Evolutionary conservation across 768 basidiomycete genomes (phyloP).

Genomic region (Hygrocybe punicea): DNA sequence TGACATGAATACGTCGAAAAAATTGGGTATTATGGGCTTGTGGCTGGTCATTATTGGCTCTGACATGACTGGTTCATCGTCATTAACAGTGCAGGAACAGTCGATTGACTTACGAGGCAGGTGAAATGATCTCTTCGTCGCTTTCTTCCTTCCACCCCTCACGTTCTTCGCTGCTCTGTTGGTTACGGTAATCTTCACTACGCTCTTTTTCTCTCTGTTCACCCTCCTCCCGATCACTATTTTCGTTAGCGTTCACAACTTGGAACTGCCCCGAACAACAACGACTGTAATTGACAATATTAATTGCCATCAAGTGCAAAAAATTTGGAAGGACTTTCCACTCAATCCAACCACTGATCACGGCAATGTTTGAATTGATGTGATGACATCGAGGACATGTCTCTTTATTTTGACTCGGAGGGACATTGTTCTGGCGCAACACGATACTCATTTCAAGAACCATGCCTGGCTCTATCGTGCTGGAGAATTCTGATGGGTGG

Average conservation of each 20-base stretch:
- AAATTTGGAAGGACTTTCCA: neutral
- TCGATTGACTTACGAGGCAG: neutral
- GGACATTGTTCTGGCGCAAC: neutral
- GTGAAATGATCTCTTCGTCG: neutral
- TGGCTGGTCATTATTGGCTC: too few species aligned
- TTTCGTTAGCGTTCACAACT: neutral
- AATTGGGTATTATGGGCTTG: too few species aligned
- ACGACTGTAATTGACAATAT: neutral
- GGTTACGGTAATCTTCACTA: neutral
- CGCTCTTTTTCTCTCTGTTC: neutral
- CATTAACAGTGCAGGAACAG: too few species aligned
- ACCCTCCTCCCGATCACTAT: neutral
- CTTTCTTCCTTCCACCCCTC: neutral
- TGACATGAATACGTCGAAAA: too few species aligned
- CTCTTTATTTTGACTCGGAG: neutral
- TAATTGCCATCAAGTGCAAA: neutral
- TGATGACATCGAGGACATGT: slow-evolving; percentile 2
- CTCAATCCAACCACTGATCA: slow-evolving; percentile 2
- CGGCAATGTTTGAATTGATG: neutral
- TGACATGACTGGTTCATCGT: too few species aligned
- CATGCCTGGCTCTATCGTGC: neutral
- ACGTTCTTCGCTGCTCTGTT: neutral
- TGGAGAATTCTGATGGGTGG: neutral
- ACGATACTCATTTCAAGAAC: slow-evolving; percentile 8
- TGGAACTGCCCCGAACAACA: neutral